These are phyloP conservation scores for Colletotrichum aenigma DNA, from an alignment of 2,329 filamentous ascomycete species.

Conservation along the genomic window DNA sequence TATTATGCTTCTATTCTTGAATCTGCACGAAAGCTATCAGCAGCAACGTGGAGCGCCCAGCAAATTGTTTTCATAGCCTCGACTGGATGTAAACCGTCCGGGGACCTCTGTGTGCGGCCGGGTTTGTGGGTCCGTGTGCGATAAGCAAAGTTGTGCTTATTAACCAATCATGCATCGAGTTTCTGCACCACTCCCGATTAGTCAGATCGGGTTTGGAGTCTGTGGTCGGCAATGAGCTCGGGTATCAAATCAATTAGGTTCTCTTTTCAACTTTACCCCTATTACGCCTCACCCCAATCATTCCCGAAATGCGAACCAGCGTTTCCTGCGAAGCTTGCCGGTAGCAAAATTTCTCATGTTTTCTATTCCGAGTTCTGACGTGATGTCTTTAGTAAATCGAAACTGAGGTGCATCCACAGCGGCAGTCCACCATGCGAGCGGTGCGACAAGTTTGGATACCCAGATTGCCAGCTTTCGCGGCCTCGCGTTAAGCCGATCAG, in stretches of 20 bases:
- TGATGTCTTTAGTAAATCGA: neutral
- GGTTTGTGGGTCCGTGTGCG: too few relatives aligned
- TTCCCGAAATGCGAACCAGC: neutral
- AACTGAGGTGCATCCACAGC: neutral
- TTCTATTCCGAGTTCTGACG: neutral
- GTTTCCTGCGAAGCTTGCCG: neutral
- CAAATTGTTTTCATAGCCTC: too few relatives aligned
- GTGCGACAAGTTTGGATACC: neutral
- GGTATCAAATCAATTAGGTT: neutral
- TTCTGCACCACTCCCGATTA: neutral
- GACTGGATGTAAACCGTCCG: too few relatives aligned
- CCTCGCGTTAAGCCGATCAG: neutral
- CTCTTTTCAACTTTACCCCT: neutral
- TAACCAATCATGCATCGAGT: neutral
- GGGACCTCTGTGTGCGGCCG: too few relatives aligned
- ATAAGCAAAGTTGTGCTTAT: neutral
- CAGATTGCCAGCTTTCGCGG: neutral
- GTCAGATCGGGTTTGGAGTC: neutral
- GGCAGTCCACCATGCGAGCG: neutral
- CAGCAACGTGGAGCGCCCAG: too few relatives aligned
- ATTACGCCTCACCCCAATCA: neutral
- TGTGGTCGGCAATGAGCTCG: neutral
- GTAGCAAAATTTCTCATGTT: rapidly evolving
- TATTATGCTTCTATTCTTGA: too few relatives aligned
- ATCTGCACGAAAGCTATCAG: too few relatives aligned